These are phyloP conservation scores for Cubamyces lactineus DNA, from an alignment of 768 basidiomycete species.

Conservation along the genomic window DNA sequence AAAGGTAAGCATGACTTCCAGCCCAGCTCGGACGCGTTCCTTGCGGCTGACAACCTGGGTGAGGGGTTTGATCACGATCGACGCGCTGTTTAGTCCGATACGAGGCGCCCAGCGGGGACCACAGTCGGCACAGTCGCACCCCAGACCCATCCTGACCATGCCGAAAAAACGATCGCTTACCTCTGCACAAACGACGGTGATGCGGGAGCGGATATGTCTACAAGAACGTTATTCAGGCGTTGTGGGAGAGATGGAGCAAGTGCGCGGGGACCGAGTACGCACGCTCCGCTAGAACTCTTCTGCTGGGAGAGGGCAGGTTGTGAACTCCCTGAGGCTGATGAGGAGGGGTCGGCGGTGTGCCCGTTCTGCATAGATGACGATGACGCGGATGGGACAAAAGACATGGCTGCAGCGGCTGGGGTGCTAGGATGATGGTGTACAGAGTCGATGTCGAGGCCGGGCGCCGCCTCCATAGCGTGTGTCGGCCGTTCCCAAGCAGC, in stretches of 20 bases:
- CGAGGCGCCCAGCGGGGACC: background rate
- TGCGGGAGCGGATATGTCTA: conserved; percentile 73
- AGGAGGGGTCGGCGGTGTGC: conserved; percentile 9
- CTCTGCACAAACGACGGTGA: conserved; percentile 84
- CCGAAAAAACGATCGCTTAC: conserved; percentile 40
- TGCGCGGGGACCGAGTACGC: conserved; percentile 24
- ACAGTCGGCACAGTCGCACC: background rate
- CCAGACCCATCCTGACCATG: too few relatives aligned
- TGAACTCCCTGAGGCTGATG: background rate
- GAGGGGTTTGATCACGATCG: conserved; percentile 1
- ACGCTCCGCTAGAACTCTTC: conserved; percentile 38
- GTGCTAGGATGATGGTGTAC: conserved; percentile 17
- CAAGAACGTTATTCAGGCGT: conserved; percentile 16
- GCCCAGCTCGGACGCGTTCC: background rate
- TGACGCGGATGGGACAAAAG: conserved; percentile 15
- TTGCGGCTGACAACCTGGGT: background rate
- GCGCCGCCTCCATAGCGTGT: conserved; percentile 18
- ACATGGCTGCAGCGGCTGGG: conserved; percentile 8
- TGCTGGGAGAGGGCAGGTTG: conserved; percentile 11
- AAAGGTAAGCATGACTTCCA: background rate
- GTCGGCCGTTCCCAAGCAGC: background rate
- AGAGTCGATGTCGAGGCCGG: conserved; percentile 14
- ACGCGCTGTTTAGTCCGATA: background rate
- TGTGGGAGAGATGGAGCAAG: conserved; percentile 9
- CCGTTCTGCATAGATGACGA: conserved; percentile 20